phyloP scores from a whole-genome alignment of 2,329 filamentous ascomycete genomes.

The Cladorrhinum sp. region DNA sequence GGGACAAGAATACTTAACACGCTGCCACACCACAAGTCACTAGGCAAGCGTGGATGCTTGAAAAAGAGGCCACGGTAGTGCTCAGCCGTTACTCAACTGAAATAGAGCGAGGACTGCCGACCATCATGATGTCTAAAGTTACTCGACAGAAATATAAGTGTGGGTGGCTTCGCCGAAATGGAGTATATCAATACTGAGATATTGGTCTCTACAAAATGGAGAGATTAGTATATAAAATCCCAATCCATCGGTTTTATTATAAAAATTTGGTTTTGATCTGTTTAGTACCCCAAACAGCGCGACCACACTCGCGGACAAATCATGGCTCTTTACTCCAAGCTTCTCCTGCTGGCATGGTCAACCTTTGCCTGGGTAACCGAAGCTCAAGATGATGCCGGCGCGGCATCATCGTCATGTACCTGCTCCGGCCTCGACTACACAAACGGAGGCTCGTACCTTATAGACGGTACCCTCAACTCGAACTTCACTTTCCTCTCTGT shows the following conservation, averaged over 20 bases:
- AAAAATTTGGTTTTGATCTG: too few species aligned
- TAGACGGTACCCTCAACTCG: slow-evolving; percentile 20
- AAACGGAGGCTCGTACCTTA: slow-evolving; percentile 27
- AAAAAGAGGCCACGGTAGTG: too few species aligned
- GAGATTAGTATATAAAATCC: neutral
- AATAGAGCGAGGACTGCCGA: neutral
- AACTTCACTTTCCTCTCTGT: slow-evolving; percentile 26
- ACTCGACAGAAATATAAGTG: too few species aligned
- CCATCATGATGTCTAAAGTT: too few species aligned
- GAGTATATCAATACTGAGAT: neutral
- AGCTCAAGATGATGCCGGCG: neutral
- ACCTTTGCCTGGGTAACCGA: neutral
- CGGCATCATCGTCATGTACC: slow-evolving; percentile 18
- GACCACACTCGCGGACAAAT: neutral
- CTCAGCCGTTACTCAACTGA: too few species aligned
- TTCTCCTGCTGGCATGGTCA: neutral
- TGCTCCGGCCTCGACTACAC: slow-evolving; percentile 28
- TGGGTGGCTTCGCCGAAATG: neutral
- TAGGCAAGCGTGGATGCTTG: too few species aligned
- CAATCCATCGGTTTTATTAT: too few species aligned
- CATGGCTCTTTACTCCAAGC: neutral
- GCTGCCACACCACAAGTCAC: too few species aligned
- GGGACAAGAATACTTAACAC: too few species aligned
- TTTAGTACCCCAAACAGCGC: too few species aligned
- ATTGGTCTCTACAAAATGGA: too few species aligned